Base-by-base conservation (phyloP, 768 basidiomycete species). In the Podaxis pistillaris region DNA sequence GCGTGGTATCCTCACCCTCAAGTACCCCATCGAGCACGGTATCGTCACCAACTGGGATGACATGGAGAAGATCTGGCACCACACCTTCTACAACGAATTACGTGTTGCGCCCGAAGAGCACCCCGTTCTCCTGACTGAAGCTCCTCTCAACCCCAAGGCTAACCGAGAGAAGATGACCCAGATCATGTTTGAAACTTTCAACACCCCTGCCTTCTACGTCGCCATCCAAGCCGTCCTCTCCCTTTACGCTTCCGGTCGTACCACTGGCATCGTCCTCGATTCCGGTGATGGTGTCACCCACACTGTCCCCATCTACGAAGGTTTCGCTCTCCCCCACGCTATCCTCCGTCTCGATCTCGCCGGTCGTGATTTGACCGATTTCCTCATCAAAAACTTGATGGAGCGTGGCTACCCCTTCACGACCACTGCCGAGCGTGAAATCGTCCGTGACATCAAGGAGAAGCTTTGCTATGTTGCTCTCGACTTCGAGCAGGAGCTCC, bases 31-130 rank as follows among this genome's bases (percentile, higher is more conserved):
- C 67, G 93, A 94, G 75, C 93, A 94, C 79, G 93, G 93, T 77
- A 91, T 94, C 73, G 91, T 96, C 75, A 95, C 94, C 76, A 95
- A 97, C 87, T 97, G 95, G 95, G 95, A 96, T 71, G 94, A 96
- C 78, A 96, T 96, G 94, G 95, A 96, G 82, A 95, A 96, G 81
- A 96, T 96, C 75, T 96, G 94, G 94, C 93, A 95, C 76, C 94
- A 96, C 82, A 95, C 94, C 36, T 96, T 96, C 79, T 96, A 93
- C 86, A 95, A 95, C 74, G 93, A 94, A 77, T 87, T 94, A 64
- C 92, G 93, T 79, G 92, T 95, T 68, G 93, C 92, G 3, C 93
- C 93, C 30, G 92, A 95, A 76, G 92, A 94, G 81, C 91, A 94
- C 81, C 93, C 93, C 65, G 89, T 94, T 69, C 83, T 96, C 62